phyloP scores from a whole-genome alignment of 106 monocot genomes.

The Acorus gramineus region DNA sequence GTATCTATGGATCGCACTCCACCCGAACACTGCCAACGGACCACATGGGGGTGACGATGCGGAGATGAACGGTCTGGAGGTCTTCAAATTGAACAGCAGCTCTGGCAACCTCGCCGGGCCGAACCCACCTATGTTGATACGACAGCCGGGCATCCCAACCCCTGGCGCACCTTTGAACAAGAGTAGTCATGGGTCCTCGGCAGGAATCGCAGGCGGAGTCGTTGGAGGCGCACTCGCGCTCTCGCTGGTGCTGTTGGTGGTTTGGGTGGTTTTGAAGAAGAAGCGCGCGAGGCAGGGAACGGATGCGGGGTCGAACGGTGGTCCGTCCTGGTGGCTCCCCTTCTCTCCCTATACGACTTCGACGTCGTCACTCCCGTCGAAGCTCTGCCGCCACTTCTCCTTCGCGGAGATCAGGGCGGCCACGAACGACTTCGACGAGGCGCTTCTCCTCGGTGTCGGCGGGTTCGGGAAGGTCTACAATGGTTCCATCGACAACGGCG shows the following conservation, averaged over 20 bases:
- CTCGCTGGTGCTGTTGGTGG: constrained; percentile 9
- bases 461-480: constrained; percentile 77
- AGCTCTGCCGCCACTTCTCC: constrained; percentile 76
- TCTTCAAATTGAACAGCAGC: constrained; percentile 37
- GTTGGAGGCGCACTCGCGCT: constrained; percentile 28
- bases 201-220: constrained; percentile 29
- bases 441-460: constrained; percentile 67
- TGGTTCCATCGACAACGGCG: constrained; percentile 40
- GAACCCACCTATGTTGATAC: constrained; percentile 14
- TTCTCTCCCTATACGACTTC: constrained; percentile 55
- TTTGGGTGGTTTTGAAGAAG: constrained; percentile 4
- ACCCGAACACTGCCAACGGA: constrained; percentile 15
- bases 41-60: constrained; percentile 24
- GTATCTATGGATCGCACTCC: constrained; percentile 49
- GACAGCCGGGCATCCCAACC: too few relatives aligned
- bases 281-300: constrained; percentile 5
- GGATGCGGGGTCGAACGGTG: constrained; percentile 22
- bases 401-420: constrained; percentile 66
- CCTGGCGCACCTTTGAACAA: too few relatives aligned
- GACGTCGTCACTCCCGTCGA: constrained; percentile 51
- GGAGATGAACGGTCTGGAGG: constrained; percentile 51
- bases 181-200: too few relatives aligned
- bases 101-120: constrained; percentile 41
- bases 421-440: constrained; percentile 62
- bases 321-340: constrained; percentile 51